These are phyloP conservation scores for Suillus cothurnatus DNA, from an alignment of 768 basidiomycete genomes.

Conservation along the genomic window DNA sequence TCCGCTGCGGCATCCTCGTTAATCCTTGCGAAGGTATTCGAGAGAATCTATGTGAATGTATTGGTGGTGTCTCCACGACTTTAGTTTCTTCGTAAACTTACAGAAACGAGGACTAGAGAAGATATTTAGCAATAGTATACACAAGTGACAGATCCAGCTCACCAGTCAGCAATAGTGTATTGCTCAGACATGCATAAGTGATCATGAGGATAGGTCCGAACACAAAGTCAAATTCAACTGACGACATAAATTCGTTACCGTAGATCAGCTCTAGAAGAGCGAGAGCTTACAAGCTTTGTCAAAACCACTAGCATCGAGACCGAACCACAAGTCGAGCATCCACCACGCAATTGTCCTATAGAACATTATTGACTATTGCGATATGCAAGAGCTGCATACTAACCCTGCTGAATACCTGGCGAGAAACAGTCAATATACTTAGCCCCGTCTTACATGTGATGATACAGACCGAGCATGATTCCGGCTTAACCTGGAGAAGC, in stretches of 20 bases:
- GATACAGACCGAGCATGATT: slow-evolving; percentile 55
- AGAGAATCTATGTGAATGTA: slow-evolving; percentile 68
- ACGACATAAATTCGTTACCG: slow-evolving; percentile 5
- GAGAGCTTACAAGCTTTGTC: slow-evolving; percentile 68
- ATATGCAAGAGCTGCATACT: slow-evolving; percentile 8
- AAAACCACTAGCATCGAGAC: slow-evolving; percentile 92
- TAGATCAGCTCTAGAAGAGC: background rate
- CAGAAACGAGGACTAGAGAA: slow-evolving; percentile 72
- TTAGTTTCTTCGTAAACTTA: slow-evolving; percentile 35
- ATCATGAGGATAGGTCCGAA: slow-evolving; percentile 93
- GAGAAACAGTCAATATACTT: slow-evolving; percentile 13
- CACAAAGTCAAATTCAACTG: slow-evolving; percentile 78
- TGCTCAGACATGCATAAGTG: slow-evolving; percentile 88
- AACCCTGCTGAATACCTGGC: slow-evolving; percentile 39
- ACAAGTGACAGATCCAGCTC: slow-evolving; percentile 22
- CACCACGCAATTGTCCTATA: slow-evolving; percentile 82
- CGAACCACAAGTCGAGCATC: slow-evolving; percentile 94
- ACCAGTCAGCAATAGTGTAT: slow-evolving; percentile 91
- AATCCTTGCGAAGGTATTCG: slow-evolving; percentile 93
- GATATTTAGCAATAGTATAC: slow-evolving; percentile 9
- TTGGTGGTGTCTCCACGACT: background rate
- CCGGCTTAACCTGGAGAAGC: slow-evolving; percentile 53
- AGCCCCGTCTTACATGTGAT: background rate
- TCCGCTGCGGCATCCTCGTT: slow-evolving; percentile 93
- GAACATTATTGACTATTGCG: slow-evolving; percentile 9